These are phyloP conservation scores for Geosmithia flava DNA, from an alignment of 2,329 filamentous ascomycete genomes.

Conservation along the genomic window DNA sequence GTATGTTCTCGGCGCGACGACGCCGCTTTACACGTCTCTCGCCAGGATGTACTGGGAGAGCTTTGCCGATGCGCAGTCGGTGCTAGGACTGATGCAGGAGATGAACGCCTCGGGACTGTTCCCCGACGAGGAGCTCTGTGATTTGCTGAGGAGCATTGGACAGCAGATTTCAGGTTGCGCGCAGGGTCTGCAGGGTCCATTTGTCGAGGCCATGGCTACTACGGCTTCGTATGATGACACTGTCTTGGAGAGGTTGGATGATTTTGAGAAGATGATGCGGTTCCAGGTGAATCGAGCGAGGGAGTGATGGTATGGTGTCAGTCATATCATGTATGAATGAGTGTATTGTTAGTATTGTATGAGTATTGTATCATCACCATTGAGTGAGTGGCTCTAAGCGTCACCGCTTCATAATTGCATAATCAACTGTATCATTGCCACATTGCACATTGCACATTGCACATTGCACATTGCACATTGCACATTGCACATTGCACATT, in stretches of 20 bases:
- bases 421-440: no score
- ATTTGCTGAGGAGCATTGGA: constrained; percentile 15
- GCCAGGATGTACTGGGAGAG: constrained; percentile 49
- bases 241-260: constrained; percentile 12
- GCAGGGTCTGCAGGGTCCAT: constrained; percentile 21
- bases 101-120: constrained; percentile 53
- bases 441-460: no score
- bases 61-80: constrained; percentile 41
- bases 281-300: background rate
- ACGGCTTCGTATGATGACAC: constrained; percentile 18
- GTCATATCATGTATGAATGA: no score
- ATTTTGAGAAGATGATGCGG: background rate
- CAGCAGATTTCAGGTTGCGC: constrained; percentile 19
- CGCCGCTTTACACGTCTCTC: constrained; percentile 57
- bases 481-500: no score
- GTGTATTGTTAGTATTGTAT: no score
- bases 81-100: constrained; percentile 47
- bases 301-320: background rate
- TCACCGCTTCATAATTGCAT: no score
- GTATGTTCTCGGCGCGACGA: constrained; percentile 60
- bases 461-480: no score
- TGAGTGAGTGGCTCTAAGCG: no score
- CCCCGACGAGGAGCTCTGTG: constrained; percentile 28
- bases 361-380: no score
- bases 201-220: constrained; percentile 25